A percentile compares a stretch with the other conserved stretches of the same genome.
These are phyloP conservation scores for Suillus bovinus DNA, from an alignment of 768 basidiomycete species.

Conservation along the genomic window DNA sequence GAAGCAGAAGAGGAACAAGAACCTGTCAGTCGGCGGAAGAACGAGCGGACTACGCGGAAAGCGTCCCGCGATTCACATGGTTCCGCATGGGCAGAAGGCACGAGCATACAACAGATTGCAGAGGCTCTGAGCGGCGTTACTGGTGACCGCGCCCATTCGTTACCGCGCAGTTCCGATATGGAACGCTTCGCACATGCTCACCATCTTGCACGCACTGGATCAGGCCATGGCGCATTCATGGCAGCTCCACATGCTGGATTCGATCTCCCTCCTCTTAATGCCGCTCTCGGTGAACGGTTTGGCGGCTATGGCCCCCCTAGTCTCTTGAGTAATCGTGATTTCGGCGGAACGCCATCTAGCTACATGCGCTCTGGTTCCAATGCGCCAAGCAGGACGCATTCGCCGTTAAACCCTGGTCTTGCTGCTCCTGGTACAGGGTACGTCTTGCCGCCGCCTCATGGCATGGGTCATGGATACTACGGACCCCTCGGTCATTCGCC, in stretches of 20 bases:
- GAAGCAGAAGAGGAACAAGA: slow-evolving; percentile 36
- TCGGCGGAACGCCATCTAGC: slow-evolving; percentile 46
- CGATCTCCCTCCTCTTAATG: slow-evolving; percentile 61
- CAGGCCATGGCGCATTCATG: slow-evolving; percentile 37
- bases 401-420: slow-evolving; percentile 57
- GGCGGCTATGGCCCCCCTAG: slow-evolving; percentile 39
- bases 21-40: slow-evolving; percentile 23
- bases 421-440: slow-evolving; percentile 40
- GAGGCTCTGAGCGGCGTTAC: slow-evolving; percentile 27
- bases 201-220: slow-evolving; percentile 35
- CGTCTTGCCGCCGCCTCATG: slow-evolving; percentile 41
- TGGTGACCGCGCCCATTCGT: slow-evolving; percentile 34
- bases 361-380: slow-evolving; percentile 66
- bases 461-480: slow-evolving; percentile 37
- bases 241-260: slow-evolving; percentile 47
- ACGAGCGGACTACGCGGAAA: slow-evolving; percentile 36
- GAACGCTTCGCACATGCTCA: slow-evolving; percentile 33
- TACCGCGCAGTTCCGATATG: slow-evolving; percentile 30
- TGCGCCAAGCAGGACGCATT: slow-evolving; percentile 73
- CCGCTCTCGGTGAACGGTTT: slow-evolving; percentile 39
- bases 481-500: slow-evolving; percentile 39
- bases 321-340: slow-evolving; percentile 33
- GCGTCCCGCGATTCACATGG: slow-evolving; percentile 37
- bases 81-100: slow-evolving; percentile 35
- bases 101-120: slow-evolving; percentile 35